Percentiles rank a stretch among this genome's conserved stretches.
Evolutionary conservation across 331 rosid species (phyloP).

Genomic region (Acacia pycnantha): DNA sequence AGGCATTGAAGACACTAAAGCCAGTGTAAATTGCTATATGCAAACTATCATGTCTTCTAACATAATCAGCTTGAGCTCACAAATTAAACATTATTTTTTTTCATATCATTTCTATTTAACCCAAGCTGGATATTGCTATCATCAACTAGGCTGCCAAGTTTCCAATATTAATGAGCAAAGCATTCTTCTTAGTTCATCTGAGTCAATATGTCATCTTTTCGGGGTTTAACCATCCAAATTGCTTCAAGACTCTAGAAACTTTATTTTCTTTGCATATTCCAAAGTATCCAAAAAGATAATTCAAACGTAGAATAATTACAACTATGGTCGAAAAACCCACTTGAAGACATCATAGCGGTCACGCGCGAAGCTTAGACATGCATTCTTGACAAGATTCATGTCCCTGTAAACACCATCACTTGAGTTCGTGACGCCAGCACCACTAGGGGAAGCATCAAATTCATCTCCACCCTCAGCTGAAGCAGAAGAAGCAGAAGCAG

Average conservation of each 20-base stretch:
- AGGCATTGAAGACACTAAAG: background rate
- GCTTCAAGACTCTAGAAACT: background rate
- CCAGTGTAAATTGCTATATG: background rate
- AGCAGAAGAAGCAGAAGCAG: background rate
- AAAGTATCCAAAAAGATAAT: conserved; percentile 13
- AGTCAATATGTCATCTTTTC: background rate
- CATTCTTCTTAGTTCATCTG: background rate
- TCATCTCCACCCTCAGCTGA: conserved; percentile 16
- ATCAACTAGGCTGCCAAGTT: background rate
- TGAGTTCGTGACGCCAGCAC: conserved; percentile 2
- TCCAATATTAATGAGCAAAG: background rate
- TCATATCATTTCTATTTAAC: background rate
- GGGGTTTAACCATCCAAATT: background rate
- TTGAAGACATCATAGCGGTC: conserved; percentile 82
- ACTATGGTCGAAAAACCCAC: conserved; percentile 30
- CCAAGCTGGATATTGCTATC: background rate
- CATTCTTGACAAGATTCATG: conserved; percentile 61
- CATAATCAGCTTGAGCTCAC: background rate
- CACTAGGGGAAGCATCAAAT: conserved; percentile 11
- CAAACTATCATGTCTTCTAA: background rate
- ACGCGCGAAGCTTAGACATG: conserved; percentile 79
- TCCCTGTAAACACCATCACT: conserved; percentile 43
- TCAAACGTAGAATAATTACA: background rate
- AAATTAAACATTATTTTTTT: background rate
- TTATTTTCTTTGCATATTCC: background rate